Percentiles rank a stretch among this genome's conserved stretches.
Conservation (phyloP, 768 basidiomycete genomes). For the Xanthoconium stramineum region DNA sequence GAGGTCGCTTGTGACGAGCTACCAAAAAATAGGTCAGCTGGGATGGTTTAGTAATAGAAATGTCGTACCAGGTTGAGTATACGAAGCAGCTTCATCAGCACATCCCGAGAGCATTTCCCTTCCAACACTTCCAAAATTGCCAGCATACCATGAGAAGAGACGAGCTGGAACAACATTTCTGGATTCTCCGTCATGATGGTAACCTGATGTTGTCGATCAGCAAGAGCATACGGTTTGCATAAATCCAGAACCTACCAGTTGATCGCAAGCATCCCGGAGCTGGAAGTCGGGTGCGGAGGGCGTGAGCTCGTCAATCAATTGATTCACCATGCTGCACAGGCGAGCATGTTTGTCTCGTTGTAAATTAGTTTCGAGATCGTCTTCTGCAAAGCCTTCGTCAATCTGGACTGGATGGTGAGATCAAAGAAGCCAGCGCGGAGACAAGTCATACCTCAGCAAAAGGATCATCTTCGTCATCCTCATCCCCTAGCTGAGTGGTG, state of each 20-base stretch:
- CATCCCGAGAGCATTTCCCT: conserved; percentile 79
- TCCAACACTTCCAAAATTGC: conserved; percentile 93
- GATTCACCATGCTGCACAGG: conserved; percentile 74
- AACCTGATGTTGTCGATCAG: conserved; percentile 46
- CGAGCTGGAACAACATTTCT: conserved; percentile 85
- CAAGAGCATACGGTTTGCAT: neutral
- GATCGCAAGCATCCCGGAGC: conserved; percentile 81
- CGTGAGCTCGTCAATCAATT: conserved; percentile 82
- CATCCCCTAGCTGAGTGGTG: conserved; percentile 63
- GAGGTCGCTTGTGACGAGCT: conserved; percentile 71
- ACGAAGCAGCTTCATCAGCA: conserved; percentile 78
- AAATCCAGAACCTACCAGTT: conserved; percentile 55
- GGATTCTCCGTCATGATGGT: conserved; percentile 72
- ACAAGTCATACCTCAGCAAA: conserved; percentile 74
- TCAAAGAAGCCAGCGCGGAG: neutral
- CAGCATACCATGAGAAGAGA: conserved; percentile 92
- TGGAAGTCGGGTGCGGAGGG: conserved; percentile 80
- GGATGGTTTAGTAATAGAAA: neutral
- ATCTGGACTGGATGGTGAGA: conserved; percentile 47
- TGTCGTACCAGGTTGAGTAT: conserved; percentile 77
- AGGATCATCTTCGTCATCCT: conserved; percentile 90
- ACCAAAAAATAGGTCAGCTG: neutral
- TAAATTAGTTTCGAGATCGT: conserved; percentile 88
- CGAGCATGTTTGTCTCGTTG: conserved; percentile 92
- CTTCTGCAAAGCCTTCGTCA: conserved; percentile 89